phyloP scores from a whole-genome alignment of 305 asterid species.

The Lippia alba region DNA sequence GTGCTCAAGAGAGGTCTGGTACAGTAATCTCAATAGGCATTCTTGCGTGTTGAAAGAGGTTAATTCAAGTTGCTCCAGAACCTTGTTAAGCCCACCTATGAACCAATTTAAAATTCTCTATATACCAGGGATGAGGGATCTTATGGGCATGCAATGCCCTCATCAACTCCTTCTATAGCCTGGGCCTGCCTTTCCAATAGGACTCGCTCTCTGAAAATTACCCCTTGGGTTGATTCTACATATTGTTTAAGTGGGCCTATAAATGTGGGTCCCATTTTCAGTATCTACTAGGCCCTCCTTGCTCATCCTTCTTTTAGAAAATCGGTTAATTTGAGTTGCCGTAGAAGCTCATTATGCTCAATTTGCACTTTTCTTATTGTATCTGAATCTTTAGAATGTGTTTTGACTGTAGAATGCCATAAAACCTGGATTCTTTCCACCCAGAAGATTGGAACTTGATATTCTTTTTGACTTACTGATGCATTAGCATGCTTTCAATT shows the following conservation, averaged over 20 bases:
- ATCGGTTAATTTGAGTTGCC: slow-evolving; percentile 9
- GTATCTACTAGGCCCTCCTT: slow-evolving; percentile 1
- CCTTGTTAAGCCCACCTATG: not conserved
- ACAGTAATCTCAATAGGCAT: not conserved
- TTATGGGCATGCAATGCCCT: not conserved
- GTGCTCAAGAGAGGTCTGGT: slow-evolving; percentile 3
- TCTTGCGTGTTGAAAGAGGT: not conserved
- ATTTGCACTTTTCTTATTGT: slow-evolving; percentile 2
- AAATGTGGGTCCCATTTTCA: not conserved
- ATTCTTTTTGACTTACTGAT: slow-evolving; percentile 28
- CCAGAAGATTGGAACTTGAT: slow-evolving; percentile 19
- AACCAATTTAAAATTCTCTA: not conserved
- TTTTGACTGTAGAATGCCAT: slow-evolving; percentile 27
- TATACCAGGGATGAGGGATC: not conserved
- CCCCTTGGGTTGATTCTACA: not conserved
- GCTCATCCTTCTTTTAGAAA: not conserved
- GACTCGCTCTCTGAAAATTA: not conserved
- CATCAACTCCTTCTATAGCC: not conserved
- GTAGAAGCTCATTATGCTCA: slow-evolving; percentile 9
- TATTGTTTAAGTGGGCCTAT: not conserved
- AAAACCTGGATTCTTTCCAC: slow-evolving; percentile 8
- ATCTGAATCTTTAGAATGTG: slow-evolving; percentile 21
- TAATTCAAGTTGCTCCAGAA: not conserved
- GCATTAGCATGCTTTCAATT: slow-evolving; percentile 32
- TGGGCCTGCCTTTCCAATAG: slow-evolving; percentile 3